These are phyloP conservation scores for Ammopiptanthus mongolicus DNA, from an alignment of 306 rosid genomes.

Conservation along the genomic window DNA sequence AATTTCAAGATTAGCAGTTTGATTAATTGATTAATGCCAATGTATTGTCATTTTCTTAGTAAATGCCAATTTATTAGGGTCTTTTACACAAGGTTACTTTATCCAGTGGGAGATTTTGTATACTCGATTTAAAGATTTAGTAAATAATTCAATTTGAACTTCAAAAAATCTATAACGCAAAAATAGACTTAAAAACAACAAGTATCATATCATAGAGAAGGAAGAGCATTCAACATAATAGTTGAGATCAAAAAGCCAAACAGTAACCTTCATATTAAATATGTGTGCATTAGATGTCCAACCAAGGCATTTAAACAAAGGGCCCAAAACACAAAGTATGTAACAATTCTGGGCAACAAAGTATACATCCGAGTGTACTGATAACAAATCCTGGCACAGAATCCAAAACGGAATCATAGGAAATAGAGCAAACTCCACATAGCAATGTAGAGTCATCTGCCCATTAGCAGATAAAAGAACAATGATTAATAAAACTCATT, in stretches of 20 bases:
- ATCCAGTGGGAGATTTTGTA: not conserved
- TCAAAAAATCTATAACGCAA: not conserved
- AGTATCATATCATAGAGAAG: not conserved
- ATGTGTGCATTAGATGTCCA: not conserved
- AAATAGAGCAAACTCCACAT: not conserved
- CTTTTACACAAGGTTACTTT: not conserved
- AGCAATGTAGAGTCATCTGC: not conserved
- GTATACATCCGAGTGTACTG: not conserved
- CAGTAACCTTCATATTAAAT: not conserved
- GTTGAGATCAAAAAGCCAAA: not conserved
- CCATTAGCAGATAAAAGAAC: not conserved
- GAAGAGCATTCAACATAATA: not conserved
- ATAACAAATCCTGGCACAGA: not conserved
- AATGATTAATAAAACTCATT: not conserved
- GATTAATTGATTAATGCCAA: not conserved
- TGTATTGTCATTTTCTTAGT: not conserved
- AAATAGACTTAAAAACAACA: not conserved
- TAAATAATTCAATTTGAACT: not conserved
- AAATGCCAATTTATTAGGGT: not conserved
- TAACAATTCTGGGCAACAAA: not conserved
- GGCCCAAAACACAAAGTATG: not conserved
- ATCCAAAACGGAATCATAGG: not conserved
- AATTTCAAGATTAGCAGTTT: not conserved
- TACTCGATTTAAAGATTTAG: not conserved
- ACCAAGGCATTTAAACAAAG: not conserved